Base-by-base conservation (phyloP, 352 stramenopile species). In the Pythium volutum region DNA sequence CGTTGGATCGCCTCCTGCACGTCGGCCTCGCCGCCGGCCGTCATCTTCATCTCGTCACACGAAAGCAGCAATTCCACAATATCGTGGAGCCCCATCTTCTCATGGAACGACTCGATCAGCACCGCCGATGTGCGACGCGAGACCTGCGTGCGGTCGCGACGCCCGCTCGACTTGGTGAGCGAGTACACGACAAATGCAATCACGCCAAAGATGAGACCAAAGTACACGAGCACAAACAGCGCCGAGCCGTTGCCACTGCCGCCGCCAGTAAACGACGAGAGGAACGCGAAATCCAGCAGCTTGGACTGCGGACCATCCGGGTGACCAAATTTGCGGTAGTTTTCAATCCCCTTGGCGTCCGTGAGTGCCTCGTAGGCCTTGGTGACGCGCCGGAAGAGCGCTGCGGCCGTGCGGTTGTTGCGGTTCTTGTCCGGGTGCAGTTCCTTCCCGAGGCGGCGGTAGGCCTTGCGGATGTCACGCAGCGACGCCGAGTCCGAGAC, bases 331-430 rank as follows among this genome's bases (percentile, higher is more conserved):
- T 87, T 87, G 47, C 71, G 75, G 62, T 84, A 95, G 59, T 95
- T 95, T 34, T 81, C 73, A 31, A 93, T 93, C 27, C 70, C 77
- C 4, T 63, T 56, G 4, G 76, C 71, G 69, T 93, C 76, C 15
- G 86, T 93, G 45, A 95, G 80, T 47, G 86, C 82, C 62, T 95
- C 86, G 68, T 95, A 95, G 5, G 86, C 86, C 62, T 95, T 95
- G 38, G 81, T 85, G 16, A 95, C 76, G 49, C 81, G 82, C 39
- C 73, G 60, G 54, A 95, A 95, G 27, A 79, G 70, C 7, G 67
- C 49, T 9, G 75, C 61, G 0, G 73, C 64, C 5, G 47, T 69
- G 27, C 75, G 69, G 58, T 87, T 81, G 51, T 74, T 46, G 9
- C 79, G 75, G 64, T 92, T 91, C 71, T 95, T 93, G 77, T 93